A percentile compares a stretch with the other conserved stretches of the same genome.
Evolutionary conservation across 2,329 filamentous ascomycete species (phyloP).

Genomic region (Dactylonectria macrodidyma): DNA sequence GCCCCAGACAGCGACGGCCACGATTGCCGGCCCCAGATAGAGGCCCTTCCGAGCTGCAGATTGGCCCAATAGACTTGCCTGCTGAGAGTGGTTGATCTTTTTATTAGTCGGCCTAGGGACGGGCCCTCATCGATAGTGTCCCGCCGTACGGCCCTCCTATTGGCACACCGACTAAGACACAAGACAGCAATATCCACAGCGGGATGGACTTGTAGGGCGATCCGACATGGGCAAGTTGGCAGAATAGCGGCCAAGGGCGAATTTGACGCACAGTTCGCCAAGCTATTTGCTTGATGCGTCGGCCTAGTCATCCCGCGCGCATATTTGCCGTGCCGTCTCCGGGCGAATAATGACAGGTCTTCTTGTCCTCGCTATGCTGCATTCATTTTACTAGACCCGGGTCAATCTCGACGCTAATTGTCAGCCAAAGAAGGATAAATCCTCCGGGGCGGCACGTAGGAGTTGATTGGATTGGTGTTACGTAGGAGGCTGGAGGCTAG

Average conservation of each 20-base stretch:
- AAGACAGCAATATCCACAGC: too few relatives aligned
- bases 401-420: neutral
- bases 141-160: slow-evolving; percentile 31
- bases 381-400: neutral
- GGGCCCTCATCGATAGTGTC: slow-evolving; percentile 39
- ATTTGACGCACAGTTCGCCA: neutral
- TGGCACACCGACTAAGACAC: slow-evolving; percentile 30
- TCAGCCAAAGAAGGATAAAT: neutral
- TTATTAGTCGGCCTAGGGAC: slow-evolving; percentile 35
- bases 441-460: neutral
- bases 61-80: neutral
- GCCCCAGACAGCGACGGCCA: too few relatives aligned
- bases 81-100: neutral
- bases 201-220: neutral
- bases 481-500: neutral
- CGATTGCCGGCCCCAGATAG: neutral
- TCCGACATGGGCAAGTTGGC: neutral
- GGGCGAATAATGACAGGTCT: neutral
- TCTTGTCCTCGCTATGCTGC: neutral
- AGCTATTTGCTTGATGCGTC: neutral
- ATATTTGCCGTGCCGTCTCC: neutral
- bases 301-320: slow-evolving; percentile 1
- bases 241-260: neutral
- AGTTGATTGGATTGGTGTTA: neutral
- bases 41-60: slow-evolving; percentile 5